Evolutionary conservation across 257 asterid genomes (phyloP).

Genomic region (Lantana camara): DNA sequence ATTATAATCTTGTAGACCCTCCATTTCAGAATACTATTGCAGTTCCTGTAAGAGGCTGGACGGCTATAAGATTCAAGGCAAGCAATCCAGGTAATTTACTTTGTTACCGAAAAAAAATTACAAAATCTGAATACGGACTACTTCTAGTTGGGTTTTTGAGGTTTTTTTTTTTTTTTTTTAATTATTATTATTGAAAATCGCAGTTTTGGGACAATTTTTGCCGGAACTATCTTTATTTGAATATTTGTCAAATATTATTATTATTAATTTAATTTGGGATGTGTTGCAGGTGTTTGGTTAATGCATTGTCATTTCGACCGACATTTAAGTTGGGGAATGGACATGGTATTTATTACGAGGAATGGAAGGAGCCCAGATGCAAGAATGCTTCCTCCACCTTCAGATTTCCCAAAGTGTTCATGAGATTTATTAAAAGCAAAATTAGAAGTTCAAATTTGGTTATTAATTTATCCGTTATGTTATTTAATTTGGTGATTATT

Average conservation of each 20-base stretch:
- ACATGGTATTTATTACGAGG: conserved; percentile 36
- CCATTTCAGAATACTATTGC: conserved; percentile 34
- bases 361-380: conserved; percentile 31
- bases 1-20: conserved; percentile 46
- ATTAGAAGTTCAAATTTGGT: neutral
- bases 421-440: conserved; percentile 13
- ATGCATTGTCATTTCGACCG: conserved; percentile 49
- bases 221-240: no score
- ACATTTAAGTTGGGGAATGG: conserved; percentile 47
- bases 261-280: no score
- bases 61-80: neutral
- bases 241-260: neutral
- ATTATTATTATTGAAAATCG: no score
- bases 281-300: conserved; percentile 46
- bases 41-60: neutral
- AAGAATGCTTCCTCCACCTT: conserved; percentile 44
- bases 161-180: no score
- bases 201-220: neutral
- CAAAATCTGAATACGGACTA: no score
- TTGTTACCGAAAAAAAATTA: no score
- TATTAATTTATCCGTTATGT: neutral
- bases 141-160: no score
- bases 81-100: neutral
- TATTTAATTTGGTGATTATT: neutral
- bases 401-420: conserved; percentile 44